These are phyloP conservation scores for Fusarium sp. DNA, from an alignment of 2,329 filamentous ascomycete genomes.

Conservation along the genomic window DNA sequence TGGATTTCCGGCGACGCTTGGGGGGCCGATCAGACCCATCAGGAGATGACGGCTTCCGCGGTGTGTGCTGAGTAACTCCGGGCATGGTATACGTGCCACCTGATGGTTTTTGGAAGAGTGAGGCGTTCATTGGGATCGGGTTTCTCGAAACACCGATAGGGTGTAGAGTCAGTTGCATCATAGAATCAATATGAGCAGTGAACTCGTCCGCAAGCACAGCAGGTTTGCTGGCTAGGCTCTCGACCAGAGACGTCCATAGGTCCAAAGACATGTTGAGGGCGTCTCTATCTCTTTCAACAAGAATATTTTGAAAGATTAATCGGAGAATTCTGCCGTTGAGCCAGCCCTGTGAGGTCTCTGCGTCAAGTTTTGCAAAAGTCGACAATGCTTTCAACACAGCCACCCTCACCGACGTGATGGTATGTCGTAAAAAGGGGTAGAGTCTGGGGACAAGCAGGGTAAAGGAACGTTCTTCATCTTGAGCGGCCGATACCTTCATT, in stretches of 20 bases:
- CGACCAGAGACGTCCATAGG: conserved; percentile 83
- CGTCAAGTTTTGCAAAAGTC: conserved; percentile 89
- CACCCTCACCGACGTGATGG: conserved; percentile 92
- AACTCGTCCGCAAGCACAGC: conserved; percentile 77
- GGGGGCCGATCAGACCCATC: conserved; percentile 68
- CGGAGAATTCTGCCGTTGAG: conserved; percentile 88
- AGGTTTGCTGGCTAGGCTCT: conserved; percentile 70
- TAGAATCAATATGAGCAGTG: conserved; percentile 75
- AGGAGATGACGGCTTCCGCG: conserved; percentile 58
- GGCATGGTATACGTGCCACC: conserved; percentile 77
- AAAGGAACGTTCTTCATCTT: conserved; percentile 88
- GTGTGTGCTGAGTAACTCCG: conserved; percentile 53
- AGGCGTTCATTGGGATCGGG: conserved; percentile 89
- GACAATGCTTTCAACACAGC: conserved; percentile 91
- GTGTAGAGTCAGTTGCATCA: conserved; percentile 85
- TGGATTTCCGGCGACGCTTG: conserved; percentile 82
- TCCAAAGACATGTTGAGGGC: conserved; percentile 85
- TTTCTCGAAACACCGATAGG: conserved; percentile 92
- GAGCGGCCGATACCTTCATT: conserved; percentile 88
- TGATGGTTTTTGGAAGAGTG: conserved; percentile 91
- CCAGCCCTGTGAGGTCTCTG: conserved; percentile 85
- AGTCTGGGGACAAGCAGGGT: conserved; percentile 90
- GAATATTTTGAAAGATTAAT: conserved; percentile 91
- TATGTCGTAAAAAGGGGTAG: conserved; percentile 95
- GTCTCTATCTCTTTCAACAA: conserved; percentile 88